Evolutionary conservation across 2,329 filamentous ascomycete genomes (phyloP).

Genomic region (Aspergillus costaricaensis): DNA sequence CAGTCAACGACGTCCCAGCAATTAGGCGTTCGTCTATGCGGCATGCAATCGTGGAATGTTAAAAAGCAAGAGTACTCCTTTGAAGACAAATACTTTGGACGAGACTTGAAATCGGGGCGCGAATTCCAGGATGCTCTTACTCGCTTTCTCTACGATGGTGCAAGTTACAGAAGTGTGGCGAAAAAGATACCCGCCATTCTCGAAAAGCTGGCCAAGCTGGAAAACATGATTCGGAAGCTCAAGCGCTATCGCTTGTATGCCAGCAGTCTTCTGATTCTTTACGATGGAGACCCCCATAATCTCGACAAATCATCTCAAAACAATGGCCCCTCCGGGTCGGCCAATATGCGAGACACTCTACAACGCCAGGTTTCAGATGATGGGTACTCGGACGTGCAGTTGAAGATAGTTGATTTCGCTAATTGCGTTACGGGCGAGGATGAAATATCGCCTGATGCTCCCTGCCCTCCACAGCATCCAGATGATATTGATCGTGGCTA

Average conservation of each 20-base stretch:
- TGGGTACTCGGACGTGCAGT: slow-evolving; percentile 57
- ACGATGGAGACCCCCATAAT: slow-evolving; percentile 69
- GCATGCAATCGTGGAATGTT: slow-evolving; percentile 93
- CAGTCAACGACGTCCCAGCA: slow-evolving; percentile 87
- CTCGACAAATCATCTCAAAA: slow-evolving; percentile 24
- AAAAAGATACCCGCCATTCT: slow-evolving; percentile 86
- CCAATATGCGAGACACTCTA: slow-evolving; percentile 34
- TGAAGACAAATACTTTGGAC: slow-evolving; percentile 96
- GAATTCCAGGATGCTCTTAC: slow-evolving; percentile 89
- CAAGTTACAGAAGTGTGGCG: slow-evolving; percentile 75
- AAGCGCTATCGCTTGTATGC: slow-evolving; percentile 93
- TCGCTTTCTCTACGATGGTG: slow-evolving; percentile 87
- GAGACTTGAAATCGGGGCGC: slow-evolving; percentile 78
- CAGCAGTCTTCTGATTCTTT: slow-evolving; percentile 90
- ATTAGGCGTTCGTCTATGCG: slow-evolving; percentile 89
- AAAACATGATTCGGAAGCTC: slow-evolving; percentile 76
- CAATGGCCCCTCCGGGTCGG: slow-evolving; percentile 24
- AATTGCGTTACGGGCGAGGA: slow-evolving; percentile 94
- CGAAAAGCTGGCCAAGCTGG: slow-evolving; percentile 78
- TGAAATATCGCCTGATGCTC: slow-evolving; percentile 55
- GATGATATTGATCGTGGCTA: slow-evolving; percentile 85
- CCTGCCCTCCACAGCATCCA: slow-evolving; percentile 80
- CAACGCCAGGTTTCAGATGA: slow-evolving; percentile 39
- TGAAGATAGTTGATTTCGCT: slow-evolving; percentile 98
- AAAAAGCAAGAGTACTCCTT: slow-evolving; percentile 85